Base-by-base conservation (phyloP, 164 flowering plant genomes). In the Warburgia ugandensis region DNA sequence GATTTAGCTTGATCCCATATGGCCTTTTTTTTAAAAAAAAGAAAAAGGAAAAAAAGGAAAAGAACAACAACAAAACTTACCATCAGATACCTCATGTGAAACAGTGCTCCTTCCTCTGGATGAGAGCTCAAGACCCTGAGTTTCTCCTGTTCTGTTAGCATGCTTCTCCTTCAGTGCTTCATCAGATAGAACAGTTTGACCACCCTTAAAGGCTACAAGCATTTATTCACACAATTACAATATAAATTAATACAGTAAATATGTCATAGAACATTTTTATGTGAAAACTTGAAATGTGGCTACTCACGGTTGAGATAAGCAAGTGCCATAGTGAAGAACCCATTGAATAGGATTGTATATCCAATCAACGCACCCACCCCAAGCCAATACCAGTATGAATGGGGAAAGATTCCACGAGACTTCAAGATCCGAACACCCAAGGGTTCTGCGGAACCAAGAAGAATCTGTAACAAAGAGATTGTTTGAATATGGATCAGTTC, bases 341-440 rank as follows among this genome's bases (percentile, higher is more conserved):
- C 26, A 25, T 58, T 70, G 65, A 67, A 70, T 0, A 70, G 50
- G n/a, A 67, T 47, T 0, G 44, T 19, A 31, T 56, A 62, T 20
- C 68, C 77, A 28, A 59, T 8, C 36, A 48, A 11, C 33, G 70
- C 77, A 33, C 57, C 72, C 28, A 70, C 55, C 16, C 70, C 75
- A 10, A 73, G 52, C 77, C 77, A 70, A 50, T 64, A 64, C 77
- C 74, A 73, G 22, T 43, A 29, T 14, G 61, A 52, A 10, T 62
- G 42, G 1, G 69, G 16, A 38, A 64, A 70, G 21, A 64, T 29
- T 26, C 65, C 72, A 13, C 69, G 69, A 32, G 62, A 41, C 48
- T 61, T 59, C 54, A 70, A 22, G 14, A 66, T 56, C 29, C 14
- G 11, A 6, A 55, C 56, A 4, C 77, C 77, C 7, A 73, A 38